phyloP scores from a whole-genome alignment of 2,329 filamentous ascomycete species.

The Coniochaeta sp. region DNA sequence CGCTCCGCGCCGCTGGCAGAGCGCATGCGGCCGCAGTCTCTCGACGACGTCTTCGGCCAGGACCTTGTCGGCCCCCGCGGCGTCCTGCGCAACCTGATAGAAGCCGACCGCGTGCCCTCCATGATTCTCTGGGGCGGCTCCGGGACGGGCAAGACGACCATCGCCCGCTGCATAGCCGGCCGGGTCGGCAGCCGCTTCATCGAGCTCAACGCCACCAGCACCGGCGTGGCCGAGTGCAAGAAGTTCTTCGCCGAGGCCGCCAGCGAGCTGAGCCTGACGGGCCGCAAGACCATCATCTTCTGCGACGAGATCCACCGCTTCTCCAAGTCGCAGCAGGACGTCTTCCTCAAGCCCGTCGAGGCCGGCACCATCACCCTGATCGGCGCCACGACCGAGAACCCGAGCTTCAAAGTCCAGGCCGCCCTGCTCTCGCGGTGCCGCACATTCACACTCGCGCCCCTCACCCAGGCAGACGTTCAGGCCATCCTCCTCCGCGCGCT shows the following conservation, averaged over 20 bases:
- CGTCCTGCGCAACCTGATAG: constrained; percentile 80
- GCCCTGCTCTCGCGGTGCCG: constrained; percentile 84
- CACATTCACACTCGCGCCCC: constrained; percentile 76
- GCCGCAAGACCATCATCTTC: constrained; percentile 90
- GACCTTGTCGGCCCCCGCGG: constrained; percentile 80
- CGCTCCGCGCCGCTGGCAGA: constrained; percentile 82
- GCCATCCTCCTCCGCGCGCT: constrained; percentile 73
- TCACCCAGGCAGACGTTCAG: constrained; percentile 64
- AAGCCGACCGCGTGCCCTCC: constrained; percentile 77
- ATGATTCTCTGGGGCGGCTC: constrained; percentile 91
- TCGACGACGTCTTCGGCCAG: constrained; percentile 87
- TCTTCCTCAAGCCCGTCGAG: constrained; percentile 89
- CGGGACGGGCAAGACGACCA: constrained; percentile 83
- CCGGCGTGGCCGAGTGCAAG: constrained; percentile 84
- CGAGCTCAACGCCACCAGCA: constrained; percentile 90
- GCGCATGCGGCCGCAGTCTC: constrained; percentile 76
- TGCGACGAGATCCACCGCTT: constrained; percentile 96
- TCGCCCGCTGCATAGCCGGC: constrained; percentile 81
- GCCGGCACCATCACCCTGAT: constrained; percentile 85
- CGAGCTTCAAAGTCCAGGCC: constrained; percentile 84
- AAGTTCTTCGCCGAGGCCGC: constrained; percentile 82
- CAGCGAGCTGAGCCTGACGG: constrained; percentile 72
- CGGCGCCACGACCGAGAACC: constrained; percentile 95
- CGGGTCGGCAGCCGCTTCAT: constrained; percentile 81
- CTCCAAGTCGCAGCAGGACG: constrained; percentile 86